Percentiles rank a stretch among this genome's conserved stretches.
phyloP scores from a whole-genome alignment of 495 filamentous ascomycete genomes.

The Hyphodiscus hymeniophilus region DNA sequence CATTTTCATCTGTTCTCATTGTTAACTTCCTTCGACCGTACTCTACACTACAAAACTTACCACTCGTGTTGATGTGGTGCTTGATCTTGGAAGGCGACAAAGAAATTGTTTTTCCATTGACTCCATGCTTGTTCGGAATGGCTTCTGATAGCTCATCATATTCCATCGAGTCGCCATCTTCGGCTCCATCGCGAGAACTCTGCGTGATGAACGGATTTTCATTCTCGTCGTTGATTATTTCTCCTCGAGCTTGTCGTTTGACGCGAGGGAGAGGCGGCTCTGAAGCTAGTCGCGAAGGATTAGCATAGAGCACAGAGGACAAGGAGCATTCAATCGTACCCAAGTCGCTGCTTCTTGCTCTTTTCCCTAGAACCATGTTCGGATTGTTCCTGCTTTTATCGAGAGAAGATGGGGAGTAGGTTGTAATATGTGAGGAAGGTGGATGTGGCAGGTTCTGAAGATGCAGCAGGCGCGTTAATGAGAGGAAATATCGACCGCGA shows the following conservation, averaged over 20 bases:
- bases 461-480: too few species aligned
- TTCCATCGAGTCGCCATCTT: slow-evolving; percentile 18
- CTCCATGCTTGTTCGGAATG: slow-evolving; percentile 13
- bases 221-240: slow-evolving; percentile 44
- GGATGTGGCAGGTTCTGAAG: too few species aligned
- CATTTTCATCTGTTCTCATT: slow-evolving; percentile 17
- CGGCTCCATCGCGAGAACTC: neutral
- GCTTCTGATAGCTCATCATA: slow-evolving; percentile 16
- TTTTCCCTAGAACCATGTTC: slow-evolving; percentile 68
- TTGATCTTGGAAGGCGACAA: slow-evolving; percentile 16
- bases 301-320: neutral
- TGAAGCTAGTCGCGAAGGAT: slow-evolving; percentile 19
- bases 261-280: slow-evolving; percentile 38
- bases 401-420: neutral
- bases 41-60: too few species aligned
- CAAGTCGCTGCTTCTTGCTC: slow-evolving; percentile 49
- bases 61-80: neutral
- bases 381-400: slow-evolving; percentile 19
- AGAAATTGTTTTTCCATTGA: slow-evolving; percentile 1
- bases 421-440: too few species aligned
- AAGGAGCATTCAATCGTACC: slow-evolving; percentile 41
- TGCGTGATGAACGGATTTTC: slow-evolving; percentile 36
- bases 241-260: slow-evolving; percentile 51
- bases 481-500: too few species aligned
- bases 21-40: slow-evolving; percentile 1